Base-by-base conservation (phyloP, 805 yeast species). In the Zygosaccharomyces lentus region DNA sequence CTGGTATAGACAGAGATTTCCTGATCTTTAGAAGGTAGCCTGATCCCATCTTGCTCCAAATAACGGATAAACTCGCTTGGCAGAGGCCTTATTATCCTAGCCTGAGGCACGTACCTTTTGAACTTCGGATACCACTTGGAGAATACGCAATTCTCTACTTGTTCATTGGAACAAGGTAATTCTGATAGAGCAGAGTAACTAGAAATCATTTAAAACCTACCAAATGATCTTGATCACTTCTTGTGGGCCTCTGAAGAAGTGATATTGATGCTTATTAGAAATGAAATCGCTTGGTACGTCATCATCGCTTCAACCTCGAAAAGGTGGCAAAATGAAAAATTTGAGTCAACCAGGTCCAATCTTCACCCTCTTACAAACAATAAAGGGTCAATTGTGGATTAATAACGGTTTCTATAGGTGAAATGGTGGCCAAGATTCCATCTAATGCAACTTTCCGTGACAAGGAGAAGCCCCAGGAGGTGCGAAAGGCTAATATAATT, bases 381-480 rank as follows among this genome's bases (percentile, higher is more conserved):
- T 13, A 16, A 9, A 42, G 36, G 9, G 34, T 27, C 37, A 34
- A 35, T 34, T 26, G 27, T 16, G 10, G 32, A 12, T 16, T 34
- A 38, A 26, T n/a, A 42, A 9, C 16, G 13, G 21, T 34, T 34
- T 15, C 13, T n/a, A 21, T 34, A 29, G 19, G 23, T 29, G 32
- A 30, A 21, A 59, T 58, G 62, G 53, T 64, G 16, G 46, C 57
- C 35, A 61, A 58, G 40, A 47, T 52, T 41, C 81, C 86, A 17
- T 82, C 89, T 31, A 88, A 88, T 69, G 89, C 93, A 44, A 85
- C 93, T 37, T 93, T 93, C 74, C 86, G 81, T 61, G 90, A 90
- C 70, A 88, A 82, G 66, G 96, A 90, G 59, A 89, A 90, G 75
- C 97, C 97, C 19, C 90, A 84, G 64, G 97, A 90, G 68, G 96